Evolutionary conservation across 306 rosid species (phyloP).

Genomic region (Potentilla sterilis): DNA sequence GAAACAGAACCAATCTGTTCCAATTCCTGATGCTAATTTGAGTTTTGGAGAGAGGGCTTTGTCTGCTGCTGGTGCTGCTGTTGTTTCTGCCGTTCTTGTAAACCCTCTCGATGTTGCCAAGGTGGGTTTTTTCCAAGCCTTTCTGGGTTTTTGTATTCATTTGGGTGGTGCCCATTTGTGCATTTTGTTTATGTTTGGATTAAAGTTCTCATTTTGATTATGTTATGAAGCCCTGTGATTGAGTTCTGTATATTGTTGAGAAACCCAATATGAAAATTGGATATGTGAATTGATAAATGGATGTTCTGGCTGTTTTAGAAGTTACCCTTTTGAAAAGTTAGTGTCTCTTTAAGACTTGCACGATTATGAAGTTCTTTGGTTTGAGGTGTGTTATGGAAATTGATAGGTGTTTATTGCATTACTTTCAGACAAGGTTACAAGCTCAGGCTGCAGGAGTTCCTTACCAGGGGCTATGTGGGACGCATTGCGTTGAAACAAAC

Average conservation of each 20-base stretch:
- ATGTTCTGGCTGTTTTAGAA: neutral
- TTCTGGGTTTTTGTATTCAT: neutral
- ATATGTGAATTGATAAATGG: neutral
- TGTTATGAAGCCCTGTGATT: too few relatives aligned
- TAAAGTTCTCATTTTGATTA: neutral
- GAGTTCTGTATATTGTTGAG: neutral
- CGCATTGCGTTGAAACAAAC: constrained; percentile 46
- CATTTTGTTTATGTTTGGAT: neutral
- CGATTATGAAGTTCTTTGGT: neutral
- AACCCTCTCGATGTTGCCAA: constrained; percentile 95
- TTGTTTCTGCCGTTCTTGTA: constrained; percentile 72
- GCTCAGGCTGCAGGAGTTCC: constrained; percentile 97
- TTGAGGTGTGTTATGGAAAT: constrained; percentile 1
- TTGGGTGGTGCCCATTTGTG: neutral
- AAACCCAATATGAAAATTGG: neutral
- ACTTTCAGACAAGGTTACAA: constrained; percentile 82
- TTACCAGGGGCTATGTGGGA: constrained; percentile 48
- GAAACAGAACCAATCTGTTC: neutral
- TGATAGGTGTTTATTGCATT: constrained; percentile 15
- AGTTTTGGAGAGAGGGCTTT: constrained; percentile 57
- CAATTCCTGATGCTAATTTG: constrained; percentile 45
- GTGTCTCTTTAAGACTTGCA: neutral
- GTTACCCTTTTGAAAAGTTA: neutral
- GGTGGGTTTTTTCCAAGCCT: constrained; percentile 31
- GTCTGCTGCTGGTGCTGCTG: constrained; percentile 82